Evolutionary conservation across 768 basidiomycete species (phyloP).

Genomic region (Boletus sp.): DNA sequence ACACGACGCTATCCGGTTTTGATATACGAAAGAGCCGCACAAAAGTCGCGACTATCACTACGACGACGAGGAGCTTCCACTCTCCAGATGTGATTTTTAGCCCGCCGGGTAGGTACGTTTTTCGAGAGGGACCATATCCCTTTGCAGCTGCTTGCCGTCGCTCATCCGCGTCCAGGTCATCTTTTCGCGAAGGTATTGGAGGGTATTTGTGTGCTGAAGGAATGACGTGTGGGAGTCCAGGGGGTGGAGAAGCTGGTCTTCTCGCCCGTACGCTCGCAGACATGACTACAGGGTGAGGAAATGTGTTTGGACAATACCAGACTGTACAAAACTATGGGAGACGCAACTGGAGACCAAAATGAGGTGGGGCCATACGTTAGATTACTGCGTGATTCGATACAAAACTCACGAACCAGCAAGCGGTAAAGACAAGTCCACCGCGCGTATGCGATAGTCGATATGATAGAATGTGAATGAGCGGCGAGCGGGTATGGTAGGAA

Average conservation of each 20-base stretch:
- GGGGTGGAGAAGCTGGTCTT: conserved; percentile 67
- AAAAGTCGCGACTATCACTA: conserved; percentile 68
- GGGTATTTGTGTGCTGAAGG: conserved; percentile 55
- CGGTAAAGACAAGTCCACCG: not conserved
- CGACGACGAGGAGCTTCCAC: conserved; percentile 65
- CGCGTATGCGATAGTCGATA: not conserved
- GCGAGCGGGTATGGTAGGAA: not conserved
- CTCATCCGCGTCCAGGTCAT: conserved; percentile 73
- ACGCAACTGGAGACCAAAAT: not conserved
- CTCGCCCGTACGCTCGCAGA: conserved; percentile 58
- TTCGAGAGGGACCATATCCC: conserved; percentile 54
- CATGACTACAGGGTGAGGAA: conserved; percentile 28
- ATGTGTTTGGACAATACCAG: conserved; percentile 17
- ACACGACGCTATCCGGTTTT: conserved; percentile 91
- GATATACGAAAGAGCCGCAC: conserved; percentile 88
- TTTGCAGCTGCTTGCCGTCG: conserved; percentile 68
- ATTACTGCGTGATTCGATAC: not conserved
- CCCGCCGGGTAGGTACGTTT: conserved; percentile 54
- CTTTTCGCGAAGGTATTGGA: conserved; percentile 47
- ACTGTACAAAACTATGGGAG: conserved; percentile 20
- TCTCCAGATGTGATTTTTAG: conserved; percentile 68
- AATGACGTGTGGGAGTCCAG: conserved; percentile 39
- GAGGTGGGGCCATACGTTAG: not conserved
- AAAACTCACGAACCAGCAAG: not conserved
- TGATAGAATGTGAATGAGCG: not conserved